These are phyloP conservation scores for Deinandra increscens DNA, from an alignment of 129 eudicot species.

Conservation along the genomic window DNA sequence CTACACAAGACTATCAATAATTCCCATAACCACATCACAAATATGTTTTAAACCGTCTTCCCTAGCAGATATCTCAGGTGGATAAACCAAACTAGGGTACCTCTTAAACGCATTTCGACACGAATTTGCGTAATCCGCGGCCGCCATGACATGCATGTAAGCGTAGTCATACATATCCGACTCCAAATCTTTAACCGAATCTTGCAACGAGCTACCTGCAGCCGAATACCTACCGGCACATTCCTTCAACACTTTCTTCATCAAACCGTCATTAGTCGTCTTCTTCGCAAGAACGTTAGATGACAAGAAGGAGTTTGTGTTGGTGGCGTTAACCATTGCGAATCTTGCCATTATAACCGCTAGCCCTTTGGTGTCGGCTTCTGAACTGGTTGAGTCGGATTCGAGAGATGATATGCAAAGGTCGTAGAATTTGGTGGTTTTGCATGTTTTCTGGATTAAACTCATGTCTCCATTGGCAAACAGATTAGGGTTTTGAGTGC, in stretches of 20 bases:
- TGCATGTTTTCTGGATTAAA: slow-evolving; percentile 71
- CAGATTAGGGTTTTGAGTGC: slow-evolving; percentile 17
- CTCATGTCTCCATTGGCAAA: slow-evolving; percentile 40
- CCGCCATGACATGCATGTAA: slow-evolving; percentile 70
- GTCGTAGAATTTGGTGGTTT: slow-evolving; percentile 66
- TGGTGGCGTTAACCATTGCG: slow-evolving; percentile 62
- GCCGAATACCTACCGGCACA: slow-evolving; percentile 60
- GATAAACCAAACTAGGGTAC: slow-evolving; percentile 33
- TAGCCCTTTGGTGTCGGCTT: slow-evolving; percentile 70
- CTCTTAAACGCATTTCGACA: slow-evolving; percentile 63
- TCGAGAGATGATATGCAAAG: slow-evolving; percentile 70
- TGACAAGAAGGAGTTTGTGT: slow-evolving; percentile 51
- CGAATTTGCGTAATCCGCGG: slow-evolving; percentile 70
- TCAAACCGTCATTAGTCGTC: slow-evolving; percentile 17
- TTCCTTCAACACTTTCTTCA: slow-evolving; percentile 43
- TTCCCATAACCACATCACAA: slow-evolving; percentile 74
- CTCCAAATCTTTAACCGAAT: slow-evolving; percentile 47
- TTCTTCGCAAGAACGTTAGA: slow-evolving; percentile 22
- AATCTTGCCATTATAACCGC: slow-evolving; percentile 57
- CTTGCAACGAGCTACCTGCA: slow-evolving; percentile 54
- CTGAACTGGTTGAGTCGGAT: slow-evolving; percentile 58
- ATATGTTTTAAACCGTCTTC: slow-evolving; percentile 71
- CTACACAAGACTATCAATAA: slow-evolving; percentile 52
- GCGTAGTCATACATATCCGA: slow-evolving; percentile 69
- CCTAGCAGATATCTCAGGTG: slow-evolving; percentile 31